Evolutionary conservation across 2,329 filamentous ascomycete genomes (phyloP).

Genomic region (Falciphora oryzae): DNA sequence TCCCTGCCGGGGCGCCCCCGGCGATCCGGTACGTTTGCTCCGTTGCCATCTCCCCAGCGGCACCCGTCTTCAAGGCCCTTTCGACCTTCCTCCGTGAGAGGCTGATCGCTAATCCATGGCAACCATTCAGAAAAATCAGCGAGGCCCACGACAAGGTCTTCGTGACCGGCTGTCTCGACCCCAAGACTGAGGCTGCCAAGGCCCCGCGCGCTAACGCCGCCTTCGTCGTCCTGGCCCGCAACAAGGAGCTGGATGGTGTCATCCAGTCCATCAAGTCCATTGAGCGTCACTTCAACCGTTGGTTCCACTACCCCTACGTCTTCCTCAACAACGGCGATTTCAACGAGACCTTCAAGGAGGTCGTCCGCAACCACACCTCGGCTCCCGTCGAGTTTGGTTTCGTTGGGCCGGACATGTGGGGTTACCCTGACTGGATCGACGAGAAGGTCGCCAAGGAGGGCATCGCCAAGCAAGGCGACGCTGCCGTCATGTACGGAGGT

Average conservation of each 20-base stretch:
- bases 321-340: conserved; percentile 98
- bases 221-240: conserved; percentile 90
- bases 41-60: neutral
- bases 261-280: conserved; percentile 97
- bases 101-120: neutral
- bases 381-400: conserved; percentile 85
- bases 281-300: conserved; percentile 97
- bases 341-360: conserved; percentile 87
- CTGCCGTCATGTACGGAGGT: conserved; percentile 98
- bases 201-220: conserved; percentile 85
- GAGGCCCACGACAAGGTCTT: conserved; percentile 98
- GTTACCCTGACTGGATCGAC: conserved; percentile 94
- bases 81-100: conserved; percentile 7
- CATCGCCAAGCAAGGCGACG: conserved; percentile 92
- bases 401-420: conserved; percentile 89
- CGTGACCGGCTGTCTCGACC: conserved; percentile 79
- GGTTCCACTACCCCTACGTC: conserved; percentile 98
- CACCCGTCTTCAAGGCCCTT: neutral
- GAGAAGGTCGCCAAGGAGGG: conserved; percentile 90
- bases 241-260: conserved; percentile 94
- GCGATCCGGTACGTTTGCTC: conserved; percentile 69
- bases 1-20: conserved; percentile 83
- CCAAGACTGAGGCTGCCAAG: conserved; percentile 52
- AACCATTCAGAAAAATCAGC: conserved; percentile 72
- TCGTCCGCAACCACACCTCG: conserved; percentile 85